Percentiles rank a stretch among this genome's conserved stretches.
These are phyloP conservation scores for Chrysoporthe puriensis DNA, from an alignment of 2,329 filamentous ascomycete species.

Conservation along the genomic window DNA sequence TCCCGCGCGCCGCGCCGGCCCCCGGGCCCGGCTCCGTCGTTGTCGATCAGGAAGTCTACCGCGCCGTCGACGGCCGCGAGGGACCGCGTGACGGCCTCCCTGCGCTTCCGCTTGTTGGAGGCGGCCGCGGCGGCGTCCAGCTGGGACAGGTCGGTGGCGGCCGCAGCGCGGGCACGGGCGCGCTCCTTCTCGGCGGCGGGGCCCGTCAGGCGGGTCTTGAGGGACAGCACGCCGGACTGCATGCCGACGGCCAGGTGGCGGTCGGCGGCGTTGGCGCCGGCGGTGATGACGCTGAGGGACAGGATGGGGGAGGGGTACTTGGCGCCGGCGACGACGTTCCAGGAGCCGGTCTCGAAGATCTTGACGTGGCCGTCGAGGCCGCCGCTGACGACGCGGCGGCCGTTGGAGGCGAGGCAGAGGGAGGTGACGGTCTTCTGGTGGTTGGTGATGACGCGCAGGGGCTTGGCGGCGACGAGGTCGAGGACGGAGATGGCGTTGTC, in stretches of 20 bases:
- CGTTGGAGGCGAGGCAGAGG: constrained; percentile 79
- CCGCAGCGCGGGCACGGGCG: constrained; percentile 76
- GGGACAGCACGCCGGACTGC: constrained; percentile 87
- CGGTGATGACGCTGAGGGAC: constrained; percentile 75
- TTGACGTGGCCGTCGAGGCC: constrained; percentile 96
- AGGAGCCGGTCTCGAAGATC: constrained; percentile 89
- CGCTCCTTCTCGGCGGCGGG: constrained; percentile 80
- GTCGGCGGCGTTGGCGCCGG: constrained; percentile 73
- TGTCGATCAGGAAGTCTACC: constrained; percentile 86
- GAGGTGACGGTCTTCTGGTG: constrained; percentile 98
- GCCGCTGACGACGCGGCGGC: constrained; percentile 81
- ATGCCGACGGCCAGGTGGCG: constrained; percentile 94
- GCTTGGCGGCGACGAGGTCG: constrained; percentile 88
- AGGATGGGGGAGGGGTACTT: constrained; percentile 95
- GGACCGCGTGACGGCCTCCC: constrained; percentile 48
- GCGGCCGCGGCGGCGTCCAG: constrained; percentile 65
- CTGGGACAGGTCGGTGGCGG: constrained; percentile 76
- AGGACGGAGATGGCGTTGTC: constrained; percentile 89
- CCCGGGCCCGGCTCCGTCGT: constrained; percentile 50
- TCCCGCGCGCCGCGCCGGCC: constrained; percentile 58
- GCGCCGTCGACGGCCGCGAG: constrained; percentile 84
- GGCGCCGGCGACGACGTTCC: constrained; percentile 93
- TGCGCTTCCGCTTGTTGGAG: constrained; percentile 68
- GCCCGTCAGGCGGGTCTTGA: constrained; percentile 86
- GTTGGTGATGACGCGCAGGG: constrained; percentile 83